Conservation (phyloP, 306 rosid genomes). For the Medicago ruthenica region DNA sequence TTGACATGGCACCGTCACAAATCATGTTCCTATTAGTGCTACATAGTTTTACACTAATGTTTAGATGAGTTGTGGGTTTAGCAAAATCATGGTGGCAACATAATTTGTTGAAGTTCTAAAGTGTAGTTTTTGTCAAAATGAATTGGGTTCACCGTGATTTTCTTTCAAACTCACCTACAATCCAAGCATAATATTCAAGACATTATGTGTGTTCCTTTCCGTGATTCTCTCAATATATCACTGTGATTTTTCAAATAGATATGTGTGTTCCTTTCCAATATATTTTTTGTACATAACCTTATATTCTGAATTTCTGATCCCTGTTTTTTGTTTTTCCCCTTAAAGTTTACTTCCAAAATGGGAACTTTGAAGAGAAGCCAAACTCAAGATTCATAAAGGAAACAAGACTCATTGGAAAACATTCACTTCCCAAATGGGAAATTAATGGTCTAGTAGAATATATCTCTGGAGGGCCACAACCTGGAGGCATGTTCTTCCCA, state of each 20-base stretch:
- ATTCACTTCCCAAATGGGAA: slow-evolving; percentile 85
- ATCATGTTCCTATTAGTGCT: background rate
- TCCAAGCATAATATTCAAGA: background rate
- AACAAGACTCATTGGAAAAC: slow-evolving; percentile 66
- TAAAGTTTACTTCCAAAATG: slow-evolving; percentile 69
- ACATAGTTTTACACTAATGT: too few species aligned
- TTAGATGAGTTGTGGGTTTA: too few species aligned
- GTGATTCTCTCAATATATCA: background rate
- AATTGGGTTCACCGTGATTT: background rate
- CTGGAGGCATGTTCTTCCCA: slow-evolving; percentile 86
- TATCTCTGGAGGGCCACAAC: slow-evolving; percentile 89
- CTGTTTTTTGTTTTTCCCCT: background rate
- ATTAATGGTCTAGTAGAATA: slow-evolving; percentile 86
- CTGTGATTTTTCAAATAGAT: too few species aligned
- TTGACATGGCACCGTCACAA: too few species aligned
- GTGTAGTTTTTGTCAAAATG: background rate
- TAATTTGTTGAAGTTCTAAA: background rate
- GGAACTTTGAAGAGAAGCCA: slow-evolving; percentile 83
- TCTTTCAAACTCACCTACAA: background rate
- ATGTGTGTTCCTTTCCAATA: background rate
- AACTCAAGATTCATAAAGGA: slow-evolving; percentile 57
- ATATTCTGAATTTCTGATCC: background rate
- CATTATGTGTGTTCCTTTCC: background rate
- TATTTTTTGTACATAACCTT: too few species aligned
- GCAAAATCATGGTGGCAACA: too few species aligned